Percentiles rank a stretch among this genome's conserved stretches.
These are phyloP conservation scores for Rhodomyrtus psidioides DNA, from an alignment of 441 rosid species.

Conservation along the genomic window DNA sequence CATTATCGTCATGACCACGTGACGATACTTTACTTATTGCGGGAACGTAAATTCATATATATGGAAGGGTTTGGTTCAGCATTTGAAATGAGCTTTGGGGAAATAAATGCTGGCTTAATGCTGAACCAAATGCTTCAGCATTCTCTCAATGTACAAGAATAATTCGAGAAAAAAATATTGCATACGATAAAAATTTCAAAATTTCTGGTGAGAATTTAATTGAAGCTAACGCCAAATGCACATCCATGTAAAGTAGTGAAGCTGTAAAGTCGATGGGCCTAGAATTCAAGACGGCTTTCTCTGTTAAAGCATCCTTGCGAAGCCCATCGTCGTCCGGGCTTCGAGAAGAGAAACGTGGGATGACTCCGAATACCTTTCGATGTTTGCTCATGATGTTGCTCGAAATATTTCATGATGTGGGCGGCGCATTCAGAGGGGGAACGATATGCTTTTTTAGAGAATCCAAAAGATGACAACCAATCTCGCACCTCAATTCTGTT, in stretches of 20 bases:
- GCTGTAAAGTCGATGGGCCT: not conserved
- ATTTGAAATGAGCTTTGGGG: no score
- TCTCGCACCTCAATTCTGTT: not conserved
- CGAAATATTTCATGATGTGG: not conserved
- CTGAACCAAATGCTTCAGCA: no score
- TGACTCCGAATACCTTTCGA: not conserved
- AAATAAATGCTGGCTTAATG: no score
- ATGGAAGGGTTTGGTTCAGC: no score
- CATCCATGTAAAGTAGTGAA: not conserved
- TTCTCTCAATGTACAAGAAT: not conserved
- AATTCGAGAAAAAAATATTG: not conserved
- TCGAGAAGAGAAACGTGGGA: not conserved
- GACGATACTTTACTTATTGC: not conserved
- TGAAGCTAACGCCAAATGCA: not conserved
- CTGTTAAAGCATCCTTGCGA: not conserved
- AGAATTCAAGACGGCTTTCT: not conserved
- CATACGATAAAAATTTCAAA: not conserved
- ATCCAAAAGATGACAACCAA: not conserved
- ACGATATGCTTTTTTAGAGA: not conserved
- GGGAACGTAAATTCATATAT: not conserved
- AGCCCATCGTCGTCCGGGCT: not conserved
- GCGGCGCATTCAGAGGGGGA: not conserved
- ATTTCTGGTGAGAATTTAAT: not conserved
- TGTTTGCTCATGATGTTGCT: not conserved
- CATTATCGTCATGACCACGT: not conserved